phyloP scores from a whole-genome alignment of 495 filamentous ascomycete species.

The Thermochaetoides thermophila region DNA sequence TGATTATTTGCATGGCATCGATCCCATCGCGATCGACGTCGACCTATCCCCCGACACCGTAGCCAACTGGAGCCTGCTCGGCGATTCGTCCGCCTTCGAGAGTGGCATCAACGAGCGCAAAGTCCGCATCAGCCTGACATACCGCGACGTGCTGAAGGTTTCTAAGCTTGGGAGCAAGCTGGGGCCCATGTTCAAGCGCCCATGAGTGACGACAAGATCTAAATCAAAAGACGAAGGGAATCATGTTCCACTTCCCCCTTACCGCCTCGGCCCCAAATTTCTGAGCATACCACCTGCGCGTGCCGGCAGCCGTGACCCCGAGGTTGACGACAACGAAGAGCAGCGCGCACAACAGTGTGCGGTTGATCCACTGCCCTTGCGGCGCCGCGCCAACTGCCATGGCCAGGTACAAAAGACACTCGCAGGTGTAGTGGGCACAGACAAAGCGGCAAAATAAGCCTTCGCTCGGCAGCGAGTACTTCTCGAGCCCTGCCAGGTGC shows the following conservation, averaged over 20 bases:
- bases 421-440: constrained; percentile 85
- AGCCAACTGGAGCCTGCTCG: constrained; percentile 71
- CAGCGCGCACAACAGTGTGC: constrained; percentile 51
- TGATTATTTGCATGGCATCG: constrained; percentile 64
- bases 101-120: constrained; percentile 44
- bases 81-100: constrained; percentile 40
- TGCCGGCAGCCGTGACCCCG: constrained; percentile 63
- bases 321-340: constrained; percentile 69
- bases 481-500: constrained; percentile 65
- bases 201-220: constrained; percentile 1
- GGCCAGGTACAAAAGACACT: constrained; percentile 72
- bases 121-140: constrained; percentile 76
- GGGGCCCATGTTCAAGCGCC: constrained; percentile 37
- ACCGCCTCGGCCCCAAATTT: constrained; percentile 64
- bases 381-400: constrained; percentile 64
- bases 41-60: constrained; percentile 46
- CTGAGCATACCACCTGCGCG: constrained; percentile 61
- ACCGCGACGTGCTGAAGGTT: constrained; percentile 82
- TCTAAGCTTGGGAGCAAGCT: constrained; percentile 56
- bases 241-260: constrained; percentile 60
- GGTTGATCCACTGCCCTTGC: constrained; percentile 44
- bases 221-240: constrained; percentile 57
- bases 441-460: constrained; percentile 55
- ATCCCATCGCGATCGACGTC: constrained; percentile 43
- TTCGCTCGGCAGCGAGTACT: constrained; percentile 60